These are phyloP conservation scores for Chaetomidium leptoderma DNA, from an alignment of 495 filamentous ascomycete genomes.

Conservation along the genomic window DNA sequence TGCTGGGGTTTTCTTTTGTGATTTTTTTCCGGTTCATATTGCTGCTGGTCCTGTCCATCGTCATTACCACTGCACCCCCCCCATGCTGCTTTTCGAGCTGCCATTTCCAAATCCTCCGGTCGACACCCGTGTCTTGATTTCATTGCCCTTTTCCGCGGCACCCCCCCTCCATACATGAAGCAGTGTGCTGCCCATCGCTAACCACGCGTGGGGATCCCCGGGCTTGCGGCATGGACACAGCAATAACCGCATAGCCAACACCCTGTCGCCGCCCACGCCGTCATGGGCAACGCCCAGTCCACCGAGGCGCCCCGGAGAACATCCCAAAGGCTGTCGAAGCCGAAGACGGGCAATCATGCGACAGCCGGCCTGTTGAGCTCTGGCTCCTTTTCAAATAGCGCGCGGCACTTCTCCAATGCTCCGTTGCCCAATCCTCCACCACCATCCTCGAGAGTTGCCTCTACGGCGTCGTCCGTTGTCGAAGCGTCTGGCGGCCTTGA, in stretches of 20 bases:
- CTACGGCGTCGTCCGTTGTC: conserved; percentile 19
- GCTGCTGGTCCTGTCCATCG: not conserved
- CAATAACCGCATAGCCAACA: conserved; percentile 40
- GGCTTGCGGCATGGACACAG: conserved; percentile 39
- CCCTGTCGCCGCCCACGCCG: conserved; percentile 26
- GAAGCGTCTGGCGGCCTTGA: conserved; percentile 10
- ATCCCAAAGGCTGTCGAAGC: conserved; percentile 48
- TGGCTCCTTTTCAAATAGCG: conserved; percentile 31
- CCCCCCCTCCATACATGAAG: conserved; percentile 25
- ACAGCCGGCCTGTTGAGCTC: conserved; percentile 45
- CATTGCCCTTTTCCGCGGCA: conserved; percentile 8
- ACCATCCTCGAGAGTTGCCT: conserved; percentile 19
- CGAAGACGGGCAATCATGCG: conserved; percentile 41
- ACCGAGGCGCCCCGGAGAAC: conserved; percentile 37
- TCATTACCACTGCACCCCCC: conserved; percentile 2
- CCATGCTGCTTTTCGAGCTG: not conserved
- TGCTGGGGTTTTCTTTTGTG: conserved; percentile 10
- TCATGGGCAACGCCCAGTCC: conserved; percentile 48
- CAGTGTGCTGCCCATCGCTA: conserved; percentile 18
- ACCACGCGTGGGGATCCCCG: conserved; percentile 18
- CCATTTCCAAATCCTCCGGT: conserved; percentile 7
- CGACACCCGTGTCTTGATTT: conserved; percentile 22
- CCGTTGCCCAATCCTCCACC: conserved; percentile 21
- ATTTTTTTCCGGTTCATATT: not conserved
- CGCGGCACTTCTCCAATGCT: conserved; percentile 33